These are phyloP conservation scores for Raddia guianensis DNA, from an alignment of 176 grass and related monocot species.

Conservation along the genomic window DNA sequence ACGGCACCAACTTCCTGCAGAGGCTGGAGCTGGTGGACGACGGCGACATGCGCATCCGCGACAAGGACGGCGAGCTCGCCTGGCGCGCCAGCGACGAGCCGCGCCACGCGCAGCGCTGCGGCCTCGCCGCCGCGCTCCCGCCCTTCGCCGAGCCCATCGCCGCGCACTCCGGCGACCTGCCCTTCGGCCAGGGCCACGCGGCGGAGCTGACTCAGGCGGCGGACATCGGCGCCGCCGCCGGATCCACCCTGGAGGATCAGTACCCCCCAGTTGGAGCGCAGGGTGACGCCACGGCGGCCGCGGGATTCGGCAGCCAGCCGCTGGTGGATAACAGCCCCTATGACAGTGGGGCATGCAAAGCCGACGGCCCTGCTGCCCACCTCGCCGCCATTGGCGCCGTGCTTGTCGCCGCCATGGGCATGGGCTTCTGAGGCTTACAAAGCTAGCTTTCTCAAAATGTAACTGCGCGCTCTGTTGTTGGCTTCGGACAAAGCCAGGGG, in stretches of 20 bases:
- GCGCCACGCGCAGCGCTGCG: conserved; percentile 65
- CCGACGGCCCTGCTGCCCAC: background rate
- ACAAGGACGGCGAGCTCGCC: conserved; percentile 82
- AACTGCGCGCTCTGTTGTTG: too few relatives aligned
- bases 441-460: background rate
- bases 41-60: conserved; percentile 87
- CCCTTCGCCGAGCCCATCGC: conserved; percentile 71
- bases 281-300: background rate
- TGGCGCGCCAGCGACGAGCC: conserved; percentile 82
- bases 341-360: conserved; percentile 58
- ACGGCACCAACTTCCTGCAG: conserved; percentile 65
- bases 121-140: conserved; percentile 52
- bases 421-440: conserved; percentile 5
- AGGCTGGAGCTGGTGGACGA: conserved; percentile 85
- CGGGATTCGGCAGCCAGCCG: conserved; percentile 57
- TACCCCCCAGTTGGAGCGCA: background rate
- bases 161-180: conserved; percentile 47
- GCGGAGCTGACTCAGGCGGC: conserved; percentile 42
- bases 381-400: conserved; percentile 15
- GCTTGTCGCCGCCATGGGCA: conserved; percentile 10
- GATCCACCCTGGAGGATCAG: too few relatives aligned
- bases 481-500: background rate
- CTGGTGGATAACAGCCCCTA: conserved; percentile 85
- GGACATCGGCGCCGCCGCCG: background rate
- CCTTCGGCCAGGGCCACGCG: conserved; percentile 54